phyloP scores from a whole-genome alignment of 2,329 filamentous ascomycete species.

The Claviceps cyperi region DNA sequence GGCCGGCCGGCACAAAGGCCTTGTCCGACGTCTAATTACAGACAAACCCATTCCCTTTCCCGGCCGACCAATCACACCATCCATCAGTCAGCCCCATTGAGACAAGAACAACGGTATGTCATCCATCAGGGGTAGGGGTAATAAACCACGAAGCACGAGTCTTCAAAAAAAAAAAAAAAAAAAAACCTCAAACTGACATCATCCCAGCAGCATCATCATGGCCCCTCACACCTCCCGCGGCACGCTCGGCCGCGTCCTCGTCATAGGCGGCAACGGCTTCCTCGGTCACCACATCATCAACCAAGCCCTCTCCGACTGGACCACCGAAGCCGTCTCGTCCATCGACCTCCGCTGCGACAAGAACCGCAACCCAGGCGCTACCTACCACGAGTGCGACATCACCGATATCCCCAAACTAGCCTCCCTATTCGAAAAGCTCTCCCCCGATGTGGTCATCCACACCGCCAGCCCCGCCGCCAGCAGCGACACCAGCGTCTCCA shows the following conservation, averaged over 20 bases:
- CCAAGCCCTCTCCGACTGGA: constrained; percentile 44
- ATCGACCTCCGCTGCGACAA: constrained; percentile 57
- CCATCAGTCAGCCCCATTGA: neutral
- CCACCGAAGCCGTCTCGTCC: constrained; percentile 44
- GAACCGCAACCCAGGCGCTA: constrained; percentile 46
- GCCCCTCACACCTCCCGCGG: constrained; percentile 15
- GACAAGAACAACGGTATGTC: neutral
- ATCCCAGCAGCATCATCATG: neutral
- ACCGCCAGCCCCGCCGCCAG: constrained; percentile 60
- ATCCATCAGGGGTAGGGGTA: too few species aligned
- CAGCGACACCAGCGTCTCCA: constrained; percentile 35
- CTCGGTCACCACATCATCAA: constrained; percentile 71
- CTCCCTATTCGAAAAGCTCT: constrained; percentile 47
- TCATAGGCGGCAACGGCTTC: constrained; percentile 75
- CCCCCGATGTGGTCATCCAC: constrained; percentile 78
- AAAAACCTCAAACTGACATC: neutral
- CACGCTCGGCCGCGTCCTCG: constrained; percentile 53
- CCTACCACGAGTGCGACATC: constrained; percentile 67
- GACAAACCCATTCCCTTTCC: neutral
- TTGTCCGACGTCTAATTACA: neutral
- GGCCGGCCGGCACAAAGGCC: too few species aligned
- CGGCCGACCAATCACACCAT: neutral
- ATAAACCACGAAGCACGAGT: neutral
- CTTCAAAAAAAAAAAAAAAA: neutral
- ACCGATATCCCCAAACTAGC: constrained; percentile 49